These are phyloP conservation scores for Cicer chorassanicum DNA, from an alignment of 306 rosid species.

Conservation along the genomic window DNA sequence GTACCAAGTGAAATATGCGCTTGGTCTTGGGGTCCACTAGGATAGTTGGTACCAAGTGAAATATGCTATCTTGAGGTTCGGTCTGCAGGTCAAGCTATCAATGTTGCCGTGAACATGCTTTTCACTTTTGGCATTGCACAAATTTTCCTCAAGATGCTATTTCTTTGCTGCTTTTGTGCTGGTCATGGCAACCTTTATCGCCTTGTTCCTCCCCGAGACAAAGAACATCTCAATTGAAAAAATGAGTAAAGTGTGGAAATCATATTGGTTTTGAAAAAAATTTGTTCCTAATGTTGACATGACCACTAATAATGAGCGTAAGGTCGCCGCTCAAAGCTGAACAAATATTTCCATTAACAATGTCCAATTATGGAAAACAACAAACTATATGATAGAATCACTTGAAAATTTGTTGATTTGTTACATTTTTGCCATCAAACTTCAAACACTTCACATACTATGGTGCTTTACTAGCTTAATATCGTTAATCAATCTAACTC, in stretches of 20 bases:
- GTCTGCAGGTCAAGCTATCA: constrained; percentile 61
- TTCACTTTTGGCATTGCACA: constrained; percentile 56
- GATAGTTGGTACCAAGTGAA: constrained; percentile 74
- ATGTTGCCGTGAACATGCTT: constrained; percentile 61
- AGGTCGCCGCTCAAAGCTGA: not conserved
- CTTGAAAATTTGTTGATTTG: not conserved
- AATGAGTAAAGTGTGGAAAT: constrained; percentile 55
- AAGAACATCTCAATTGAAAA: constrained; percentile 62
- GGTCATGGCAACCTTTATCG: constrained; percentile 51
- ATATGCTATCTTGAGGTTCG: constrained; percentile 63
- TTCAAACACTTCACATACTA: not conserved
- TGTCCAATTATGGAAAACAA: not conserved
- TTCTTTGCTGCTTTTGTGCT: constrained; percentile 55
- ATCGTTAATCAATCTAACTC: not conserved
- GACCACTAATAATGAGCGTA: not conserved
- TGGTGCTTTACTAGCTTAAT: not conserved
- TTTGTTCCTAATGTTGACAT: constrained; percentile 10
- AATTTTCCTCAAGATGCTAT: constrained; percentile 53
- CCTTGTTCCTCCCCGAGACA: constrained; percentile 58
- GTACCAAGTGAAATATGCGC: constrained; percentile 75
- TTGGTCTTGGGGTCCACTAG: constrained; percentile 84
- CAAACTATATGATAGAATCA: not conserved
- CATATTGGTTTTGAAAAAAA: constrained; percentile 62
- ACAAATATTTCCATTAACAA: not conserved
- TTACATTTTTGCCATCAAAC: not conserved